Base-by-base conservation (phyloP, 805 yeast genomes). In the Cyberlindnera petersonii region DNA sequence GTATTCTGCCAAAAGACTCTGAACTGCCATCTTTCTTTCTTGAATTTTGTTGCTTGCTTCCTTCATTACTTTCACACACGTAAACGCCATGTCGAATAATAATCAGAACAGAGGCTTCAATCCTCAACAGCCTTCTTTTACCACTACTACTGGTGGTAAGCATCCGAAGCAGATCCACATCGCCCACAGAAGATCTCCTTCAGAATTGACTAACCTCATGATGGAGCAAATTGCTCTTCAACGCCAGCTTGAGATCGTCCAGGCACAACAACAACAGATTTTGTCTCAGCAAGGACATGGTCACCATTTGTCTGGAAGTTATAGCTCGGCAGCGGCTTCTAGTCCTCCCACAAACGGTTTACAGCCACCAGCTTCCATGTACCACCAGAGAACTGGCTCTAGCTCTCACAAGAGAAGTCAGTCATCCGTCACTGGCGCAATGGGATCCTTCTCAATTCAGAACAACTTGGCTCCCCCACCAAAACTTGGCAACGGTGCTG, bases 161-260 rank as follows among this genome's bases (percentile, higher is more conserved):
- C 61, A 61, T 40, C 82, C 83, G 27, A 74, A 74, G 49, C 77
- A 77, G 44, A 71, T 93, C 44, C 94, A 88, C 64, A 88, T 91
- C 48, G 98, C 98, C n/a, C 98, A 93, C 56, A 77, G 98, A 56
- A 75, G 96, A 44, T 84, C 97, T 3, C 97, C 97, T n/a, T 79
- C 89, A 50, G 98, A 93, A 60, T 71, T 93, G 59, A 91, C 98
- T 3, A 84, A 83, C 39, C 69, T 91, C 48, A 91, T 91, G 96
- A 71, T 86, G 54, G 98, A 91, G 63, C 94, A 85, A 58, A 77
- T 84, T 59, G 80, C 69, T 24, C 71, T 93, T 43, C 97, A 93
- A 63, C 88, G 91, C 53, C 97, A 91, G 59, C 72, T 89, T 66
- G 97, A 93, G 53, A 71, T 78, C 48, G 95, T 87, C 3, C 96